Evolutionary conservation across 78 protist genomes (phyloP), one percentile per base, ranked within the genome.

Genomic region (Salpingoeca rosetta): DNA sequence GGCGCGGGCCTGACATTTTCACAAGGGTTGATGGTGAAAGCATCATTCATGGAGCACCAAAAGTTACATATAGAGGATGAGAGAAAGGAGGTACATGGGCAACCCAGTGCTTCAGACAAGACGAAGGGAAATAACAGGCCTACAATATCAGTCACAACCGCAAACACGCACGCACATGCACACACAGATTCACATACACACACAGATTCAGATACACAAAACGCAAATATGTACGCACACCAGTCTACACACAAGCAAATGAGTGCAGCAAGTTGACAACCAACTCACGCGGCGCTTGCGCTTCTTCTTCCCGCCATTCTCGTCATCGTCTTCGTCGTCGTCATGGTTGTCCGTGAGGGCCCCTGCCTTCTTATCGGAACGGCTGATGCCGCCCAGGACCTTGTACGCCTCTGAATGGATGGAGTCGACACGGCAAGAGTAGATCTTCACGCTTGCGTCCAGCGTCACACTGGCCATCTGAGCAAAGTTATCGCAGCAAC

Each of bases 371-470:
- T 74, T 40, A 36, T 89, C 86, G 7, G 85, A 40, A 75, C 92
- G 87, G 2, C 87, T 44, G 28, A 95, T 77, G 24, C 95, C 98
- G n/a, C 93, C 91, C 57, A 96, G 90, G 51, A 94, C 84, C 76
- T 88, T 86, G 90, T 78, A 90, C 2, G 96, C 75, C 10, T 94
- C 93, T 1, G 10, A 79, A 84, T 92, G 94, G 38, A 96, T 95
- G 24, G 96, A 88, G 76, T 97, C 99, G 0, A 97, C 98, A 17
- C 99, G 92, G 40, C 42, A 51, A 0, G 97, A 84, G 88, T 96
- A 97, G 40, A 97, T 96, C 81, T 96, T 93, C 26, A 91, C 87
- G 38, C 93, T 83, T 0, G 98, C 99, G 74, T 97, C 98, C 37
- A 97, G 87, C 22, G 97, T 96, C 89, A 91, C 83, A 0, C 94